Base-by-base conservation (phyloP, 345 rosid species). In the Murraya paniculata region DNA sequence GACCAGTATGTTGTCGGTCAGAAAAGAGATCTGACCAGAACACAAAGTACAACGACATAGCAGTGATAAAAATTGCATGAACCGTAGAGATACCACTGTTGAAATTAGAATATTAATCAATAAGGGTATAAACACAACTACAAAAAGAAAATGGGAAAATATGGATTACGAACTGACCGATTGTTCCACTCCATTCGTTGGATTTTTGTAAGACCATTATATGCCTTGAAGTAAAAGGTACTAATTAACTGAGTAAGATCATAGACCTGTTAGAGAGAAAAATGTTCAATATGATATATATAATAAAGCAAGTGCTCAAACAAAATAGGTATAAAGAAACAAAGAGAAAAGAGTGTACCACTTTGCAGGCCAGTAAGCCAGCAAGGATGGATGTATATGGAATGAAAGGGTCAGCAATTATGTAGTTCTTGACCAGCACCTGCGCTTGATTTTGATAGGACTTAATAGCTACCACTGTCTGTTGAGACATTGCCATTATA, bases 171-270 rank as follows among this genome's bases (percentile, higher is more conserved):
- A 21, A 65, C 83, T 84, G 80, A 91, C 98, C 98, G 85, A 64
- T 95, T 93, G 80, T 91, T 93, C 98, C 98, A 95, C 76, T 95
- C 98, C 65, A 86, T 74, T 58, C 88, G 87, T 72, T 95, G 92
- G 38, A 83, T 57, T 77, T 90, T 89, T 38, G 93, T 82, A 58
- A 95, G 91, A 77, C 82, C 81, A 68, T 86, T 45, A 74, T 88
- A 95, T 41, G 90, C 73, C 86, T 86, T 93, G 81, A 85, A 79
- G 82, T 90, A 89, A 82, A 86, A 80, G 69, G 80, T 81, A 79
- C 98, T 93, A 77, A 90, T 69, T 70, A 89, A 72, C 50, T 90
- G 86, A 11, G 89, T 75, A 73, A 91, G 86, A 86, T 93, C 98
- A 83, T 90, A 91, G 21, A 78, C 92, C 98, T 95, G 79, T 22